A percentile compares a stretch with the other conserved stretches of the same genome.
These are phyloP conservation scores for Coemansia sp. DNA, from an alignment of 192 early-diverging fungal genomes.

Conservation along the genomic window DNA sequence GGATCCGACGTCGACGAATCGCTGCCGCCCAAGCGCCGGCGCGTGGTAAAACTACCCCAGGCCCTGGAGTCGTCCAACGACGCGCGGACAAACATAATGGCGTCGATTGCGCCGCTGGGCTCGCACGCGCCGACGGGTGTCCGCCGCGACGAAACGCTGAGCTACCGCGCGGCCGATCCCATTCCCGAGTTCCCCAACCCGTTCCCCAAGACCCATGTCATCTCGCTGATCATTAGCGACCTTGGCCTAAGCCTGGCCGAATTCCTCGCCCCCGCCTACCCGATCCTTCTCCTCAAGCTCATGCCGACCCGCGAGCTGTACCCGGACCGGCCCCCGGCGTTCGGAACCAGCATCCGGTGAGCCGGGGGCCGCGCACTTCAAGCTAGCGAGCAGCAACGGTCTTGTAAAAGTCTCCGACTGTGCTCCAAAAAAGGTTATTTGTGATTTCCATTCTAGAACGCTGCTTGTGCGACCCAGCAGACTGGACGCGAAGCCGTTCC, in stretches of 20 bases:
- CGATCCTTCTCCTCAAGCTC: slow-evolving; percentile 26
- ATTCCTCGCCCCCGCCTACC: slow-evolving; percentile 28
- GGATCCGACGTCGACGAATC: slow-evolving; percentile 6
- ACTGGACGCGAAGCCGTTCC: too few relatives aligned
- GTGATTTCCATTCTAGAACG: too few relatives aligned
- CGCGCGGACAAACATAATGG: slow-evolving; percentile 16
- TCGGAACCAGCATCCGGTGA: neutral
- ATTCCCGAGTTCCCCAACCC: slow-evolving; percentile 42
- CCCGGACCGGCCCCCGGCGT: neutral
- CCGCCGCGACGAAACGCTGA: slow-evolving; percentile 33
- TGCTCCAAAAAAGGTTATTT: too few relatives aligned
- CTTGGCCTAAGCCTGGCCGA: slow-evolving; percentile 29
- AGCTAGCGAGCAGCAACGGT: neutral
- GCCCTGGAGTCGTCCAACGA: slow-evolving; percentile 20
- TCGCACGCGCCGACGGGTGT: slow-evolving; percentile 1
- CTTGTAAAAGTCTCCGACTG: too few relatives aligned
- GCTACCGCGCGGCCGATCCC: slow-evolving; percentile 26
- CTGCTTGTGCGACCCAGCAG: too few relatives aligned
- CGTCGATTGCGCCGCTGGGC: slow-evolving; percentile 14
- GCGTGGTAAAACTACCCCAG: slow-evolving; percentile 1
- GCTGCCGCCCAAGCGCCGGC: slow-evolving; percentile 31
- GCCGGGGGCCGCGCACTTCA: too few relatives aligned
- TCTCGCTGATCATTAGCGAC: slow-evolving; percentile 25
- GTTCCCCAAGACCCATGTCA: slow-evolving; percentile 26
- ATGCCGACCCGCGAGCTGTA: slow-evolving; percentile 10